Evolutionary conservation across 805 yeast species (phyloP).

Genomic region (Danielia reshetovae): DNA sequence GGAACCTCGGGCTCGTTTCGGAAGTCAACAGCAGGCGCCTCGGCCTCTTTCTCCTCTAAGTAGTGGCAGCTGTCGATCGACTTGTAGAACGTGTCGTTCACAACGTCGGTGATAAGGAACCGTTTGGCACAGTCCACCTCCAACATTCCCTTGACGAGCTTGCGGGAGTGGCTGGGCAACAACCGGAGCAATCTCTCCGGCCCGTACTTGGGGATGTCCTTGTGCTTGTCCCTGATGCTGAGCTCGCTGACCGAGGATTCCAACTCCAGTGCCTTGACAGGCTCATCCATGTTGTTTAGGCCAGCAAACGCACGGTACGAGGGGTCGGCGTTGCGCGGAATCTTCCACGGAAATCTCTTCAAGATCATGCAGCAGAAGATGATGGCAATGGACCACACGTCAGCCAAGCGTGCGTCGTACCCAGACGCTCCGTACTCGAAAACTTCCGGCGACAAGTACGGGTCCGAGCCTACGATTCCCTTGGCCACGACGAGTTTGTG

Average conservation of each 20-base stretch:
- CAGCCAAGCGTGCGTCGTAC: slow-evolving; percentile 86
- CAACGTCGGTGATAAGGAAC: slow-evolving; percentile 52
- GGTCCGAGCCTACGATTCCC: slow-evolving; percentile 95
- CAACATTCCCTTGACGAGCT: slow-evolving; percentile 62
- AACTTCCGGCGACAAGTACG: slow-evolving; percentile 93
- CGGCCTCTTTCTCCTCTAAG: slow-evolving; percentile 15
- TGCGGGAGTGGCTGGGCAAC: slow-evolving; percentile 64
- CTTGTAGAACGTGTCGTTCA: slow-evolving; percentile 54
- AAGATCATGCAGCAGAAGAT: slow-evolving; percentile 88
- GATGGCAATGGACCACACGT: slow-evolving; percentile 91
- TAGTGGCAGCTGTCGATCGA: slow-evolving; percentile 53
- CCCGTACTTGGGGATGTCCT: slow-evolving; percentile 38
- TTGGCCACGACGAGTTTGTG: slow-evolving; percentile 57
- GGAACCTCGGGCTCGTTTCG: slow-evolving; percentile 2
- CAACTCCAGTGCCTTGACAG: slow-evolving; percentile 9
- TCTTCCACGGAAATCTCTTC: slow-evolving; percentile 91
- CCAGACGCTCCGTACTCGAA: slow-evolving; percentile 37
- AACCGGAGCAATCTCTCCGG: slow-evolving; percentile 69
- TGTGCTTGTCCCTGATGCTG: slow-evolving; percentile 3
- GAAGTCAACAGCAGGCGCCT: slow-evolving; percentile 1
- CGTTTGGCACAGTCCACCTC: slow-evolving; percentile 56
- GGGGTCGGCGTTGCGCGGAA: slow-evolving; percentile 74
- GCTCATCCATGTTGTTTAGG: slow-evolving; percentile 6
- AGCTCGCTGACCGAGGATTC: slow-evolving; percentile 11
- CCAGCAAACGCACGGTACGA: slow-evolving; percentile 62